Percentiles rank a stretch among this genome's conserved stretches.
Conservation (phyloP, 768 basidiomycete species). For the Sarcodon sp. region DNA sequence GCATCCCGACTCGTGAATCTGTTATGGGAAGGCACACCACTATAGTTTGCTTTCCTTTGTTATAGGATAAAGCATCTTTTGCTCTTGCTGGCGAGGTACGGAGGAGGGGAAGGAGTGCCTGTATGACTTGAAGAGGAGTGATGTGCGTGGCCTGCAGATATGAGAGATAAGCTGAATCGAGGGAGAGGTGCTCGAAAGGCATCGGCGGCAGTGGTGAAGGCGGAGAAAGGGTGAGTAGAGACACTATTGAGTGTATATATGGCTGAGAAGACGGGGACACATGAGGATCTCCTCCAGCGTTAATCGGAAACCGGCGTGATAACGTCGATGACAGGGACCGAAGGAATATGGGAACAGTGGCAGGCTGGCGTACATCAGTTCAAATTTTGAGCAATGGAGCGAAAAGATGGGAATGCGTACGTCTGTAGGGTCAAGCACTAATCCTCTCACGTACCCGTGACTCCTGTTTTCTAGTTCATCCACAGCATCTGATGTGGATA, state of each 20-base stretch:
- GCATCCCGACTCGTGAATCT: constrained; percentile 63
- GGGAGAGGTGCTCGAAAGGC: constrained; percentile 59
- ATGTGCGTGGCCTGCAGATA: constrained; percentile 67
- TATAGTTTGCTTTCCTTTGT: constrained; percentile 29
- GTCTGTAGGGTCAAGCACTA: constrained; percentile 72
- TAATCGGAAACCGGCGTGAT: constrained; percentile 73
- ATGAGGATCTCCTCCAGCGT: constrained; percentile 70
- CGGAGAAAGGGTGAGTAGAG: constrained; percentile 47
- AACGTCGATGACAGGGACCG: constrained; percentile 72
- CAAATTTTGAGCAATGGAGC: not conserved
- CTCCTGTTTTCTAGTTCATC: constrained; percentile 48
- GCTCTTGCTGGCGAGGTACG: constrained; percentile 49
- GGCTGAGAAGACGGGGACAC: constrained; percentile 50
- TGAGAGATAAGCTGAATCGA: constrained; percentile 50
- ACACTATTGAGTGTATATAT: constrained; percentile 69
- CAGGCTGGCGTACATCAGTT: constrained; percentile 32
- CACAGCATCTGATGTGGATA: constrained; percentile 54
- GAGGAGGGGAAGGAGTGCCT: constrained; percentile 64
- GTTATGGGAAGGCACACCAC: constrained; percentile 66
- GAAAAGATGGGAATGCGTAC: constrained; percentile 22
- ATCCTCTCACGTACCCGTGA: constrained; percentile 68
- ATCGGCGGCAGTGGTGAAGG: constrained; percentile 24
- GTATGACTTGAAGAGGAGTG: constrained; percentile 64
- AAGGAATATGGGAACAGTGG: constrained; percentile 61
- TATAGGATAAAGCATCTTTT: constrained; percentile 37